Percentiles rank a stretch among this genome's conserved stretches.
phyloP scores from a whole-genome alignment of 805 yeast genomes.

The Scheffersomyces amazonensis region DNA sequence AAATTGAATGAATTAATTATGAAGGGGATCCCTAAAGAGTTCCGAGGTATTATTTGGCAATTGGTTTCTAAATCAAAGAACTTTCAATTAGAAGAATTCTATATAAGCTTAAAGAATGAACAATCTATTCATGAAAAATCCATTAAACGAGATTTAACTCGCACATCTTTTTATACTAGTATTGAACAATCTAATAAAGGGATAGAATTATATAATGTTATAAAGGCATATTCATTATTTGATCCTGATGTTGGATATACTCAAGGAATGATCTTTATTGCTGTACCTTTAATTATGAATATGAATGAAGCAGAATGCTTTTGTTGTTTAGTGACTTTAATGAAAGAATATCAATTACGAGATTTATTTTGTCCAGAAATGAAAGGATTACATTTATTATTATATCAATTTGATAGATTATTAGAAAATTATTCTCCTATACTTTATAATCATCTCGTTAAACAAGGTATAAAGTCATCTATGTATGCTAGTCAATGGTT shows the following conservation, averaged over 20 bases:
- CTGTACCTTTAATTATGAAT: conserved; percentile 80
- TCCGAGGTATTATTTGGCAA: conserved; percentile 93
- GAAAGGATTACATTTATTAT: conserved; percentile 84
- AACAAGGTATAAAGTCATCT: conserved; percentile 86
- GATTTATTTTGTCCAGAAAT: conserved; percentile 80
- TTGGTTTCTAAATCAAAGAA: conserved; percentile 77
- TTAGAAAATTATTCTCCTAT: conserved; percentile 74
- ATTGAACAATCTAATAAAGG: conserved; percentile 53
- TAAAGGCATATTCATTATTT: conserved; percentile 79
- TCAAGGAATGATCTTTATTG: conserved; percentile 95
- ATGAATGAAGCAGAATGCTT: conserved; percentile 84
- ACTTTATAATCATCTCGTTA: conserved; percentile 68
- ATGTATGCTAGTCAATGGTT: conserved; percentile 99
- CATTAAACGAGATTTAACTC: conserved; percentile 75
- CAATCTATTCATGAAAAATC: conserved; percentile 66
- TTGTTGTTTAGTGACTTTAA: conserved; percentile 71
- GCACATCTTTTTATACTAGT: conserved; percentile 78
- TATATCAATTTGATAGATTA: conserved; percentile 88
- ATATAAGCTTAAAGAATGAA: conserved; percentile 45
- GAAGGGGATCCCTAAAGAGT: conserved; percentile 77
- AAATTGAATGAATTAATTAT: conserved; percentile 60
- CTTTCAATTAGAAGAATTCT: conserved; percentile 57
- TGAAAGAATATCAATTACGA: conserved; percentile 83
- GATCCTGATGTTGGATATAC: conserved; percentile 97
- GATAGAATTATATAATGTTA: conserved; percentile 66